Percentiles rank a stretch among this genome's conserved stretches.
These are phyloP conservation scores for Acacia confusa DNA, from an alignment of 306 rosid species.

Conservation along the genomic window DNA sequence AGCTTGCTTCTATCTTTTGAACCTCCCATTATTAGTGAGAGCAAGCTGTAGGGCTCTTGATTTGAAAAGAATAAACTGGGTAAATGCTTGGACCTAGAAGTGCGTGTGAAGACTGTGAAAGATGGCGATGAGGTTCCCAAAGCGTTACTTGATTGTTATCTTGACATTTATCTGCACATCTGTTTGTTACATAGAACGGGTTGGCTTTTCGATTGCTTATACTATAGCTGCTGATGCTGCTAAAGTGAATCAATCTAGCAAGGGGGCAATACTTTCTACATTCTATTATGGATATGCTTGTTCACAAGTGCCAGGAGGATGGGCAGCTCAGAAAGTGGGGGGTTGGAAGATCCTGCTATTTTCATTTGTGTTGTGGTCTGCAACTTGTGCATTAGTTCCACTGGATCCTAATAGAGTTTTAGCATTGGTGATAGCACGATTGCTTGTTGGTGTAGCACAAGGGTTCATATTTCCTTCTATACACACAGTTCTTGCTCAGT, in stretches of 20 bases:
- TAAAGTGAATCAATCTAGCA: conserved; percentile 71
- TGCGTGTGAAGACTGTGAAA: conserved; percentile 38
- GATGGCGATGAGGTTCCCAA: conserved; percentile 47
- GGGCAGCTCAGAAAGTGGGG: conserved; percentile 88
- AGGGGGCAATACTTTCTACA: conserved; percentile 84
- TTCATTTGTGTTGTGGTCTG: conserved; percentile 83
- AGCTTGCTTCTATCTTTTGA: not conserved
- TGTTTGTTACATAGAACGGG: conserved; percentile 91
- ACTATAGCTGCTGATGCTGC: conserved; percentile 88
- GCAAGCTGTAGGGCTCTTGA: not conserved
- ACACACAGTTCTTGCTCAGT: conserved; percentile 93
- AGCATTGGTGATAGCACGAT: conserved; percentile 68
- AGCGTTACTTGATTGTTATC: conserved; percentile 79
- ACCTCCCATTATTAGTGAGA: not conserved
- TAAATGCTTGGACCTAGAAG: not conserved
- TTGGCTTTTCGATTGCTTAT: conserved; percentile 92
- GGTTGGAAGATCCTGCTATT: conserved; percentile 83
- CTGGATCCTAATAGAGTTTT: conserved; percentile 64
- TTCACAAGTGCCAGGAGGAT: conserved; percentile 98
- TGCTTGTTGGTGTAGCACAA: conserved; percentile 93
- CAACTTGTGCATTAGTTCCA: conserved; percentile 81
- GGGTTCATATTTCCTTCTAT: conserved; percentile 96
- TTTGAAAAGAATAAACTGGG: not conserved
- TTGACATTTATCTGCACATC: conserved; percentile 88
- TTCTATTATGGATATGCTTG: conserved; percentile 95